A percentile compares a stretch with the other conserved stretches of the same genome.
Evolutionary conservation across 306 rosid genomes (phyloP).

Genomic region (Vigna trinervia): DNA sequence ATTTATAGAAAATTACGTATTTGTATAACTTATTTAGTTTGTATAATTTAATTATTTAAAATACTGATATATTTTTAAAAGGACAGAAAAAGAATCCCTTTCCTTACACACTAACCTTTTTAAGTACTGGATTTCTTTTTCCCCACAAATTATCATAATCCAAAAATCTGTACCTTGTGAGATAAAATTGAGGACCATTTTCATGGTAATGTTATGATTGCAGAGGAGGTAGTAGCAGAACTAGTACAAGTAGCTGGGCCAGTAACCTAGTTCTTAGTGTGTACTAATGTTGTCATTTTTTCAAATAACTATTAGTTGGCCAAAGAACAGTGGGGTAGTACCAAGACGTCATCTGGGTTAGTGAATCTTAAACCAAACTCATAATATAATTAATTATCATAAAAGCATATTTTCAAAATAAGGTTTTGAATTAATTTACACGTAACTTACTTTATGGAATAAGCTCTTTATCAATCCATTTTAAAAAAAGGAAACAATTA

Average conservation of each 20-base stretch:
- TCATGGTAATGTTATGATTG: conserved; percentile 27
- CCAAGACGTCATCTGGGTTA: neutral
- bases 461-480: too few species aligned
- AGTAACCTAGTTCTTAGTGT: conserved; percentile 4
- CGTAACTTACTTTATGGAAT: too few species aligned
- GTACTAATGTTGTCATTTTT: neutral
- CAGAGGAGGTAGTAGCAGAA: neutral
- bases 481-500: too few species aligned
- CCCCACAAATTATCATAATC: neutral
- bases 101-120: neutral
- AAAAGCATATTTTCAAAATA: too few species aligned
- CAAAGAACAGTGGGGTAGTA: conserved; percentile 6
- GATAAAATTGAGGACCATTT: conserved; percentile 36
- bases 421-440: too few species aligned
- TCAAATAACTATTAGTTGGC: neutral
- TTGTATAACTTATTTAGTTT: too few species aligned
- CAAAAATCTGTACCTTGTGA: conserved; percentile 9
- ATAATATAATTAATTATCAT: too few species aligned
- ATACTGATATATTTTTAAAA: neutral
- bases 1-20: neutral
- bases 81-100: neutral
- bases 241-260: conserved; percentile 14
- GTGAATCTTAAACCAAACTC: neutral
- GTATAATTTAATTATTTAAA: neutral
- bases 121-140: neutral